phyloP scores from a whole-genome alignment of 164 flowering plant genomes.

The Berberis vulgaris region DNA sequence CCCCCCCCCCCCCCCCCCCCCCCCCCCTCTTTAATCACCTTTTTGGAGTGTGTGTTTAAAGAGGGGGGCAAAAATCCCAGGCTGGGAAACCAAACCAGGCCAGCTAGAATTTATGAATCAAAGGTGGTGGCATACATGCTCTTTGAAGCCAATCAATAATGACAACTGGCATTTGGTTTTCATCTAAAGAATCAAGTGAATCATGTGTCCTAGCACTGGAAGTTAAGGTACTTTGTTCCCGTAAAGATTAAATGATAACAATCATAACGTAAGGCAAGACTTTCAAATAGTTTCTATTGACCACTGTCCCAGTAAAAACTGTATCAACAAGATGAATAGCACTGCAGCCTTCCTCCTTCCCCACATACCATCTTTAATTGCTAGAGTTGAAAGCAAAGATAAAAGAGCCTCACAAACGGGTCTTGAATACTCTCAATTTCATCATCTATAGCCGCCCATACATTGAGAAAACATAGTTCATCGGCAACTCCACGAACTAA shows the following conservation, averaged over 20 bases:
- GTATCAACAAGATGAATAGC: conserved; percentile 39
- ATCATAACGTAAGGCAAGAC: conserved; percentile 56
- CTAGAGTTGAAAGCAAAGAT: conserved; percentile 40
- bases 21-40: too few relatives aligned
- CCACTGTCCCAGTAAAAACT: conserved; percentile 50
- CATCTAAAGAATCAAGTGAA: conserved; percentile 20
- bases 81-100: too few relatives aligned
- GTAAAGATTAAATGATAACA: conserved; percentile 44
- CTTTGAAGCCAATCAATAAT: conserved; percentile 60
- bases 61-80: too few relatives aligned
- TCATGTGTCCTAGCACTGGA: conserved; percentile 17
- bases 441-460: conserved; percentile 37
- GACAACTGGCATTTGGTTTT: conserved; percentile 24
- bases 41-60: too few relatives aligned
- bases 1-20: too few relatives aligned
- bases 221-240: conserved; percentile 11
- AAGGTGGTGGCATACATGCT: conserved; percentile 46
- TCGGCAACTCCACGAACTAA: conserved; percentile 43
- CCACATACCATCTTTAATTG: conserved; percentile 49
- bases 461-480: conserved; percentile 20
- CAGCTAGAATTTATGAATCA: too few relatives aligned
- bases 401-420: conserved; percentile 70
- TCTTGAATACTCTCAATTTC: conserved; percentile 52
- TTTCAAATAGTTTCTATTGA: conserved; percentile 49
- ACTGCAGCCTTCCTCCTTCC: conserved; percentile 37